Evolutionary conservation across 495 filamentous ascomycete species (phyloP).

Genomic region (Pseudoneurospora amorphoporcata): DNA sequence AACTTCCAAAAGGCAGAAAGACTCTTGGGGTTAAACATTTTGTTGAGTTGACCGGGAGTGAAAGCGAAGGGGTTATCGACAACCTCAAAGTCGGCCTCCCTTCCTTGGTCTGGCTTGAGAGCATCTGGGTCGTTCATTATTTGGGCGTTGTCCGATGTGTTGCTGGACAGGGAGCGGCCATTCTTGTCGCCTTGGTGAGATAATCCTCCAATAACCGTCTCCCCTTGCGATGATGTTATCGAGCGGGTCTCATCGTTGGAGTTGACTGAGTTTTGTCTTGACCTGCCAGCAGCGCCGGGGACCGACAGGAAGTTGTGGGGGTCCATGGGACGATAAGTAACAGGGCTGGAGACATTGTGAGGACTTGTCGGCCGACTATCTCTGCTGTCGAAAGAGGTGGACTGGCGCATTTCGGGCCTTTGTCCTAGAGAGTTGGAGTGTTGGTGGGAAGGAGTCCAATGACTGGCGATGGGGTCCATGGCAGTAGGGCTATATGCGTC

Average conservation of each 20-base stretch:
- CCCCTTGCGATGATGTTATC: constrained; percentile 31
- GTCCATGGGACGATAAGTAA: constrained; percentile 34
- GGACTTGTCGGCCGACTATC: constrained; percentile 80
- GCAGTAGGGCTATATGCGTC: constrained; percentile 36
- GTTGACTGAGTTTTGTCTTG: constrained; percentile 45
- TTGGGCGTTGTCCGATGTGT: constrained; percentile 29
- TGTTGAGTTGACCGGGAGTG: constrained; percentile 59
- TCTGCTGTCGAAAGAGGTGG: constrained; percentile 60
- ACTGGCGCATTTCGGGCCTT: constrained; percentile 48
- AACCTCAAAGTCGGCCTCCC: constrained; percentile 53
- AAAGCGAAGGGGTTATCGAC: constrained; percentile 62
- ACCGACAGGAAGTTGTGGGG: constrained; percentile 40
- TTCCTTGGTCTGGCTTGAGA: constrained; percentile 55
- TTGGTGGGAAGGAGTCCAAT: constrained; percentile 36
- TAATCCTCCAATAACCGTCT: constrained; percentile 27
- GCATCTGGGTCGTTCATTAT: constrained; percentile 44
- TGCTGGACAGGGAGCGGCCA: constrained; percentile 16
- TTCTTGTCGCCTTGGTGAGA: constrained; percentile 31
- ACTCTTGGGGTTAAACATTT: constrained; percentile 67
- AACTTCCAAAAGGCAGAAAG: constrained; percentile 58
- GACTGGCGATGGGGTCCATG: constrained; percentile 31
- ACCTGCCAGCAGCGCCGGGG: constrained; percentile 32
- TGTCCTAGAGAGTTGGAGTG: constrained; percentile 16
- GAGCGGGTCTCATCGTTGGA: constrained; percentile 41
- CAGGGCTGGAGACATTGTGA: constrained; percentile 76